phyloP scores from a whole-genome alignment of 1,284 basidiomycete species.

The Tilletia walkeri region DNA sequence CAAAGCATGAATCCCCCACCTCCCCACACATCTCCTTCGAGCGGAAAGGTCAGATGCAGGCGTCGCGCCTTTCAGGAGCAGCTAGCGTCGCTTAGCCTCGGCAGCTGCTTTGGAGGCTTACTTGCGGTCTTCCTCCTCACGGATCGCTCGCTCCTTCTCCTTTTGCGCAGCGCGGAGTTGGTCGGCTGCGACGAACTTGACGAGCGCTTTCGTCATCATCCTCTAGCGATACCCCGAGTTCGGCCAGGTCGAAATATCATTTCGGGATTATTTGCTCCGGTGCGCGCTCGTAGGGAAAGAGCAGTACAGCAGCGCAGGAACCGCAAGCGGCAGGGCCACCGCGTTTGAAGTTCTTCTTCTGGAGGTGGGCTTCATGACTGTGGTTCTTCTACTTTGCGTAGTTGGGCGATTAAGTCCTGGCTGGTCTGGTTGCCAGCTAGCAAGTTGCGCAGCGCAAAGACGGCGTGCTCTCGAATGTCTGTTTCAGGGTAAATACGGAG shows the following conservation, averaged over 20 bases:
- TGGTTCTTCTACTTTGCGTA: constrained; percentile 30
- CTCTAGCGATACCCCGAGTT: constrained; percentile 90
- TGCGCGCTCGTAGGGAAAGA: too few relatives aligned
- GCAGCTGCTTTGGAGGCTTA: constrained; percentile 71
- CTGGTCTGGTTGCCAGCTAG: constrained; percentile 41
- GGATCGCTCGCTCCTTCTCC: constrained; percentile 75
- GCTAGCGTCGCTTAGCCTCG: constrained; percentile 69
- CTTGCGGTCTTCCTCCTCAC: constrained; percentile 79
- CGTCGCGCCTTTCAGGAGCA: constrained; percentile 78
- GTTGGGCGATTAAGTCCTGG: constrained; percentile 33
- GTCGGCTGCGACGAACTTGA: constrained; percentile 84
- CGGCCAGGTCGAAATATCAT: constrained; percentile 83
- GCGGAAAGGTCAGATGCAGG: constrained; percentile 74
- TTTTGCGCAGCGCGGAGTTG: constrained; percentile 80
- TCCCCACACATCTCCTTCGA: constrained; percentile 45
- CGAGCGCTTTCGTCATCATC: constrained; percentile 77
- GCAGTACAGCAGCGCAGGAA: too few relatives aligned
- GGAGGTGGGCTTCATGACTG: background rate
- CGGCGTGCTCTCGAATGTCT: constrained; percentile 53
- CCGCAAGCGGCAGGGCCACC: too few relatives aligned
- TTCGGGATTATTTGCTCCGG: too few relatives aligned
- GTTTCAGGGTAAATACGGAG: background rate
- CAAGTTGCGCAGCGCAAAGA: constrained; percentile 48
- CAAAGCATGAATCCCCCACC: constrained; percentile 73
- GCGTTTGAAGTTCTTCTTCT: too few relatives aligned